Percentiles rank a stretch among this genome's conserved stretches.
Evolutionary conservation across 495 filamentous ascomycete species (phyloP).

Genomic region (Podospora appendiculata): DNA sequence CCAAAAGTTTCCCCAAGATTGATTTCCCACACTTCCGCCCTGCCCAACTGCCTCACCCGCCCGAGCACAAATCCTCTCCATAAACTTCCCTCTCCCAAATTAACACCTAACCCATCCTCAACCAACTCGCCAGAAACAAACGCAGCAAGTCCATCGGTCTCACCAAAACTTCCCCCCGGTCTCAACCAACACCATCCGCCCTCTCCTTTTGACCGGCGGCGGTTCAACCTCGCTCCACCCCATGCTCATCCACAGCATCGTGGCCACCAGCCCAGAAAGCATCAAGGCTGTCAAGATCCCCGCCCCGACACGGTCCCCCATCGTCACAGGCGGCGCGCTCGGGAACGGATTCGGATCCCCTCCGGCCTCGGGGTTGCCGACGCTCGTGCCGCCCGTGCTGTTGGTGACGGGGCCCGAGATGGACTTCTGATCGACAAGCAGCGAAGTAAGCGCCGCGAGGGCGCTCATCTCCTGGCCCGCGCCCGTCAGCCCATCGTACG

Average conservation of each 20-base stretch:
- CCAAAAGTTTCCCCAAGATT: too few species aligned
- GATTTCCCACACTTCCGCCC: too few species aligned
- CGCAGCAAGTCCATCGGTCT: too few species aligned
- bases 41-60: too few species aligned
- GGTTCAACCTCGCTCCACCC: background rate
- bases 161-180: too few species aligned
- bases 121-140: too few species aligned
- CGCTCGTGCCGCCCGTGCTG: conserved; percentile 49
- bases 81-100: too few species aligned
- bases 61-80: too few species aligned
- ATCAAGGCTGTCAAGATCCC: conserved; percentile 45
- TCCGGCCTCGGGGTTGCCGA: conserved; percentile 52
- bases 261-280: conserved; percentile 12
- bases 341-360: conserved; percentile 20
- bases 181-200: too few species aligned
- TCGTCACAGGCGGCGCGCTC: conserved; percentile 31
- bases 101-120: too few species aligned
- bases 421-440: conserved; percentile 28
- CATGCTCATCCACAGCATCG: conserved; percentile 22
- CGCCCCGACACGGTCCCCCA: conserved; percentile 48
- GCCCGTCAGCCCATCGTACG: conserved; percentile 20
- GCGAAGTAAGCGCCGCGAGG: conserved; percentile 37
- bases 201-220: background rate
- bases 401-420: conserved; percentile 39
- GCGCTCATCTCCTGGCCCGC: conserved; percentile 54